Evolutionary conservation across 768 basidiomycete genomes (phyloP), one percentile per base, ranked within the genome.

Genomic region (Nevesoporus exiguus): DNA sequence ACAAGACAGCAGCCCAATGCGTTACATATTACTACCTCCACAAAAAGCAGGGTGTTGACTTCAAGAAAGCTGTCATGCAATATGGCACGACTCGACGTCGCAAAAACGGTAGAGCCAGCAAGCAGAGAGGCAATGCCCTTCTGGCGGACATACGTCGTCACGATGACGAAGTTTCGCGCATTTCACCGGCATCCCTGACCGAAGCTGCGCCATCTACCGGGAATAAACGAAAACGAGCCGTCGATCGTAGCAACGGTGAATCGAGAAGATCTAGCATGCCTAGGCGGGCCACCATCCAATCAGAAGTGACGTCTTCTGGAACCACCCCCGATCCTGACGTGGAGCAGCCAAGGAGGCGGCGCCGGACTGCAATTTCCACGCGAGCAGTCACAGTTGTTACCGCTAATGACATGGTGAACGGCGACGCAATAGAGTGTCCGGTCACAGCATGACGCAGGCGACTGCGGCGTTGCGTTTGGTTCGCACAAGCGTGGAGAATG

Each of bases 21-120:
- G 90, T 98, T 43, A 82, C 87, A 46, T 96, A 84, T 72, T 98
- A 98, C 72, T 98, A 98, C 70, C 76, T 96, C 47, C 90, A 94
- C 74, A 98, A 98, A 79, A 93, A 93, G 73, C 80, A 80, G 61
- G 71, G 80, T 34, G 90, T 94, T 65, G 88, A 94, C 71, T 95
- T 93, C 72, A 83, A 90, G 52, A 82, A 85, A 60, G 83, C 88
- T 15, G 77, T 92, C 22, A 74, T 83, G 44, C 81, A 80, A 61
- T 80, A 82, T 58, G 85, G 82, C 14, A 80, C 83, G 1, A 83
- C 80, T 55, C 86, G 86, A 64, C 79, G 87, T 40, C 81, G 79
- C 61, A 77, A 86, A 48, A 72, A 71, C 14, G 80, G 80, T 21
- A 74, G 82, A 62, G 67, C 69, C n/a, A 83, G 80, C 48, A 90